A percentile compares a stretch with the other conserved stretches of the same genome.
Conservation (phyloP, 768 basidiomycete species). For the Chalciporus pseudorubinellus region DNA sequence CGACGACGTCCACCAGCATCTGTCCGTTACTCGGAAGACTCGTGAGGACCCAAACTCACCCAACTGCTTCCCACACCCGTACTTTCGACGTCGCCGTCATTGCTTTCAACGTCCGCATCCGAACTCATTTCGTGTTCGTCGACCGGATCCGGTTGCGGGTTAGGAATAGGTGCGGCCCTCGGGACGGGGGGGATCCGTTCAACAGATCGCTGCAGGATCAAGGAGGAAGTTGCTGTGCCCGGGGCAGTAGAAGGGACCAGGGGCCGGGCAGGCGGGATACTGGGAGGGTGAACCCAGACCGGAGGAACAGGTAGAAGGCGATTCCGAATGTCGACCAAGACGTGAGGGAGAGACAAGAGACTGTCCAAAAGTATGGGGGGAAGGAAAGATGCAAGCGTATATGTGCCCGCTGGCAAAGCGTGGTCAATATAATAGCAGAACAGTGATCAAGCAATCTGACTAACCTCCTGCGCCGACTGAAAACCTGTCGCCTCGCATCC, state of each 20-base stretch:
- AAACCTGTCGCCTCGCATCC: slow-evolving; percentile 65
- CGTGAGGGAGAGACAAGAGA: slow-evolving; percentile 63
- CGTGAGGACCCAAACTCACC: slow-evolving; percentile 52
- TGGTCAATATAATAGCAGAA: slow-evolving; percentile 3
- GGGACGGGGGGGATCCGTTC: slow-evolving; percentile 8
- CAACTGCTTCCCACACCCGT: slow-evolving; percentile 61
- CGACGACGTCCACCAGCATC: not conserved
- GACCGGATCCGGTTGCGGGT: slow-evolving; percentile 8
- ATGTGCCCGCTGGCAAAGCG: slow-evolving; percentile 57
- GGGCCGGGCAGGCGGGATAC: slow-evolving; percentile 24
- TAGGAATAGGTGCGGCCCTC: slow-evolving; percentile 10
- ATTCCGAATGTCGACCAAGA: slow-evolving; percentile 62
- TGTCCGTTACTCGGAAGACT: slow-evolving; percentile 16
- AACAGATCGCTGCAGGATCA: slow-evolving; percentile 3
- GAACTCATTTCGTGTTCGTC: slow-evolving; percentile 47
- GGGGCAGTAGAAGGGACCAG: slow-evolving; percentile 7
- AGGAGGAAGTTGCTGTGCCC: not conserved
- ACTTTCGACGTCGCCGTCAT: slow-evolving; percentile 49
- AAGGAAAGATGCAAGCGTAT: slow-evolving; percentile 66
- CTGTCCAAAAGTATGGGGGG: slow-evolving; percentile 62
- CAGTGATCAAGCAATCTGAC: slow-evolving; percentile 16
- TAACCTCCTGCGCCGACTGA: slow-evolving; percentile 79
- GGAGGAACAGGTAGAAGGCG: slow-evolving; percentile 54
- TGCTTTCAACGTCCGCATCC: slow-evolving; percentile 70
- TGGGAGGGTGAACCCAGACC: slow-evolving; percentile 32